Evolutionary conservation across 164 flowering plant species (phyloP), one percentile per base, ranked within the genome.

Genomic region (Taxillus chinensis): DNA sequence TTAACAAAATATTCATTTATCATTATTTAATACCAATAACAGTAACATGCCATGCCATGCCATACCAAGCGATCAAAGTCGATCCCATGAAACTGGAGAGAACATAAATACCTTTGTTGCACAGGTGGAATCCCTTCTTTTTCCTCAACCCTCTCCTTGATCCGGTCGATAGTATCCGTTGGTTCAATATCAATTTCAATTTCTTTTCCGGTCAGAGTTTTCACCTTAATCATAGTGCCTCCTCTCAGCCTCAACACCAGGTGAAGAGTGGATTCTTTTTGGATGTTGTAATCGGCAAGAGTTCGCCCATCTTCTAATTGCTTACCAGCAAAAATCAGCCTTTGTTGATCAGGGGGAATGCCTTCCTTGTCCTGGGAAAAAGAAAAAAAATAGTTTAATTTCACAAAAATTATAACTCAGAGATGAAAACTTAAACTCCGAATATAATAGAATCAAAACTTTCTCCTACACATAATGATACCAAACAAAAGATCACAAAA

Each of bases 221-320:
- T 55, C 58, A 55, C 58, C 38, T 55, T 55, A 15, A 51, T 14
- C 59, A 38, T 57, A 38, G 59, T 57, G 12, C 82, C 84, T 49
- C 82, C 80, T 62, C 78, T 65, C 9, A 80, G 77, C 78, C 80
- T 78, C 70, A 78, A 54, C 45, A 74, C 80, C 15, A 76, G 41
- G 67, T 75, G 79, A 57, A 80, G 82, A 7, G 78, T 74, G 1
- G 81, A 78, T 62, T 78, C 79, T 66, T 80, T 77, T 38, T 73
- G 78, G 39, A 80, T 78, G 70, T 75, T 78, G 54, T 78, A 80
- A 46, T 78, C 84, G 1, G 84, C 81, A 68, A 80, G 75, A 42
- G 81, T 77, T 15, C 79, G 67, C 2, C 79, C 80, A 75, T 79
- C 83, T 67, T 79, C 83, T 69, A 79, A 63, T 60, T 77, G 79